phyloP scores from a whole-genome alignment of 2,329 filamentous ascomycete genomes.

The Teratosphaeria zuluensis region DNA sequence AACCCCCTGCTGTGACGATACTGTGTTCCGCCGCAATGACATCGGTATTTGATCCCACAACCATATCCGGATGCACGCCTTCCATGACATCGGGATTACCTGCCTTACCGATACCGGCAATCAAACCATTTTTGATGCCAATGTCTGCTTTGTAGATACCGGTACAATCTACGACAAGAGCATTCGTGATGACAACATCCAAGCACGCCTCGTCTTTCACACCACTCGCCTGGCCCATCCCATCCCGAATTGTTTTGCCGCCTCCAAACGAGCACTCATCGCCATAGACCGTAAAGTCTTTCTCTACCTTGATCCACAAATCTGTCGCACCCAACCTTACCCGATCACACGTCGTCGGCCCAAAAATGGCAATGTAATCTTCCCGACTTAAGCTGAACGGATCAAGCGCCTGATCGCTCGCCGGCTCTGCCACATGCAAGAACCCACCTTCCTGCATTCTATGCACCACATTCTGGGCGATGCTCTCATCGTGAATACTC shows the following conservation, averaged over 20 bases:
- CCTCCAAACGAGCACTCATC: conserved; percentile 95
- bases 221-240: conserved; percentile 87
- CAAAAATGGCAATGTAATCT: conserved; percentile 82
- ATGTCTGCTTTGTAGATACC: conserved; percentile 97
- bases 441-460: conserved; percentile 66
- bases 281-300: conserved; percentile 72
- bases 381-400: conserved; percentile 63
- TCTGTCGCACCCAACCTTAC: conserved; percentile 75
- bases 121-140: conserved; percentile 77
- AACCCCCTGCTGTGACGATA: conserved; percentile 82
- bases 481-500: conserved; percentile 51
- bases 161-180: conserved; percentile 78
- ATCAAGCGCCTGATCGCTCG: conserved; percentile 47
- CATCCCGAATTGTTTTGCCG: conserved; percentile 85
- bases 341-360: conserved; percentile 80
- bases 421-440: conserved; percentile 62
- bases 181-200: conserved; percentile 82
- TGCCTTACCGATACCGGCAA: conserved; percentile 84
- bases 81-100: conserved; percentile 98
- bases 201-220: conserved; percentile 61
- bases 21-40: conserved; percentile 83
- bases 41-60: conserved; percentile 82
- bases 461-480: conserved; percentile 56
- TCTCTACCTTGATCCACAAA: conserved; percentile 84
- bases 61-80: conserved; percentile 65